Evolutionary conservation across 129 eudicot species (phyloP).

Genomic region (Lactuca sativa): DNA sequence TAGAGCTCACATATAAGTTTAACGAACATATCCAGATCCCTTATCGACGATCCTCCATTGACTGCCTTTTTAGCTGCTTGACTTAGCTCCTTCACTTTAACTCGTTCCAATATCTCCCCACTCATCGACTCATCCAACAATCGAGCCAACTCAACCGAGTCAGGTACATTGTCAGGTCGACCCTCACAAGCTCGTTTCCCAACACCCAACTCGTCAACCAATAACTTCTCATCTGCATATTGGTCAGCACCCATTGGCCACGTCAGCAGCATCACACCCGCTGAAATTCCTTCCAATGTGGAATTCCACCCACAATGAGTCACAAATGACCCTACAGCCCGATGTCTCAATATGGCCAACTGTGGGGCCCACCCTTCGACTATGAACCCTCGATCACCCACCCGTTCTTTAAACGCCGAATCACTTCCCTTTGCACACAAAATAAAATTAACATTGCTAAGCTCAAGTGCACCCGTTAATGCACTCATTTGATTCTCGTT

Average conservation of each 20-base stretch:
- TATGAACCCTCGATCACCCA: slow-evolving; percentile 40
- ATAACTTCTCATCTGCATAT: slow-evolving; percentile 44
- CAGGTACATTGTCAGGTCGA: slow-evolving; percentile 29
- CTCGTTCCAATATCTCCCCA: slow-evolving; percentile 2
- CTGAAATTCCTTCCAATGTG: slow-evolving; percentile 42
- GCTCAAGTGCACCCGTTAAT: slow-evolving; percentile 13
- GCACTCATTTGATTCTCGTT: slow-evolving; percentile 20
- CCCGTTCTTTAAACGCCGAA: slow-evolving; percentile 42
- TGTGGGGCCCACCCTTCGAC: slow-evolving; percentile 67
- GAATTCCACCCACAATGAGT: slow-evolving; percentile 80
- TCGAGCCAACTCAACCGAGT: slow-evolving; percentile 43
- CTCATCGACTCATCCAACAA: slow-evolving; percentile 29
- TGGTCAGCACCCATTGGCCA: slow-evolving; percentile 90
- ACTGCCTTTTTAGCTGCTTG: slow-evolving; percentile 27
- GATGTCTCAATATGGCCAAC: slow-evolving; percentile 41
- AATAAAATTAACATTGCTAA: slow-evolving; percentile 2
- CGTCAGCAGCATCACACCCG: slow-evolving; percentile 58
- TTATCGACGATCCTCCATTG: slow-evolving; percentile 36
- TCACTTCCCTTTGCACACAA: not conserved
- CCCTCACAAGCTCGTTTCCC: slow-evolving; percentile 61
- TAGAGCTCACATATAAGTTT: slow-evolving; percentile 19
- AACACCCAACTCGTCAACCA: slow-evolving; percentile 52
- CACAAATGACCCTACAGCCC: slow-evolving; percentile 49
- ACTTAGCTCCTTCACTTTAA: slow-evolving; percentile 15
- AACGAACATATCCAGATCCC: slow-evolving; percentile 27